A percentile compares a stretch with the other conserved stretches of the same genome.
These are phyloP conservation scores for Oenanthe sinensis DNA, from an alignment of 129 eudicot genomes.

Conservation along the genomic window DNA sequence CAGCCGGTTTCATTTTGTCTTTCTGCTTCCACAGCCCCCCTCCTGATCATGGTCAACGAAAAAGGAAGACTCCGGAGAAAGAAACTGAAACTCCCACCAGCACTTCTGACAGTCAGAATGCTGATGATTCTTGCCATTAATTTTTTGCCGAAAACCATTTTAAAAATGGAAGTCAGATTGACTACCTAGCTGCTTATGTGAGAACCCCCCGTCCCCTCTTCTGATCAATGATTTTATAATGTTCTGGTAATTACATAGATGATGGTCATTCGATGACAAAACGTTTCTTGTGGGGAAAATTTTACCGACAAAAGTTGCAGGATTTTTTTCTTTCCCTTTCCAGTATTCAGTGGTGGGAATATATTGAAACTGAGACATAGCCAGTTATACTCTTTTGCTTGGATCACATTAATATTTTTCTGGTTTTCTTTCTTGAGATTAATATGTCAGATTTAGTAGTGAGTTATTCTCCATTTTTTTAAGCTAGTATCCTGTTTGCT, in stretches of 20 bases:
- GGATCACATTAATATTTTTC: background rate
- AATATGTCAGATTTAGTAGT: too few species aligned
- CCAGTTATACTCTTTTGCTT: background rate
- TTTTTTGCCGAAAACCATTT: background rate
- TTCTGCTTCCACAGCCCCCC: constrained; percentile 22
- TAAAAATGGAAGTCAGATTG: background rate
- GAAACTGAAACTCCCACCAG: constrained; percentile 19
- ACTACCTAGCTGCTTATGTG: background rate
- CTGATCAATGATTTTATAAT: background rate
- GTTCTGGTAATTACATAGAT: background rate
- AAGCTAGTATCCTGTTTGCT: background rate
- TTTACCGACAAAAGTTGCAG: background rate
- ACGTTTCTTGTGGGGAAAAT: background rate
- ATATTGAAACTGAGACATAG: background rate
- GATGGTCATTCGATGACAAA: background rate
- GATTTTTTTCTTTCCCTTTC: background rate
- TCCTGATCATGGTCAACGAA: constrained; percentile 16
- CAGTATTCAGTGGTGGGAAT: background rate
- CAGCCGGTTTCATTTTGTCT: background rate
- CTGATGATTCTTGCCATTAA: background rate
- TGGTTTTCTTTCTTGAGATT: background rate
- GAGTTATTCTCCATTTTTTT: background rate
- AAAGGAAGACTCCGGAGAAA: constrained; percentile 26
- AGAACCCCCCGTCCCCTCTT: background rate
- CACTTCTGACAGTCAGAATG: constrained; percentile 22